phyloP scores from a whole-genome alignment of 2,329 filamentous ascomycete genomes.

The Beauveria sp. region DNA sequence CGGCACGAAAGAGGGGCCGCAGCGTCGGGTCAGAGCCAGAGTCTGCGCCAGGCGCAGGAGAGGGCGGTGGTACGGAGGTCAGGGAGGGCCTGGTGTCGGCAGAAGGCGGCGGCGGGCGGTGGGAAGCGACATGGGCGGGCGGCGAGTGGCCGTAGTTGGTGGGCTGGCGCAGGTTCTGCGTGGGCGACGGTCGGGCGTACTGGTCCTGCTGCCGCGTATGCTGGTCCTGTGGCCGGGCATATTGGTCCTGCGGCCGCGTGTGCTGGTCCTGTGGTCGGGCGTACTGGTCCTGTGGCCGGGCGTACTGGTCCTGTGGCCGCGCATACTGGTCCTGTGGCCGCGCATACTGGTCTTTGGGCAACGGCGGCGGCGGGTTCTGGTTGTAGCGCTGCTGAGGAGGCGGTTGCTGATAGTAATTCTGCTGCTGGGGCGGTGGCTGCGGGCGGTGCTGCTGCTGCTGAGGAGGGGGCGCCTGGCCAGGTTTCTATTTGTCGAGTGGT shows the following conservation, averaged over 20 bases:
- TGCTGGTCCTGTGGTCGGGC: constrained; percentile 19
- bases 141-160: constrained; percentile 41
- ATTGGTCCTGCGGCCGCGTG: constrained; percentile 15
- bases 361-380: constrained; percentile 38
- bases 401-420: constrained; percentile 14
- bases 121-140: constrained; percentile 34
- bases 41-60: constrained; percentile 46
- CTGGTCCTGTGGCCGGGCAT: constrained; percentile 19
- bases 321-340: constrained; percentile 22
- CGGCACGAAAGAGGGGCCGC: constrained; percentile 78
- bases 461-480: constrained; percentile 20
- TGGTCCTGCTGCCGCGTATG: constrained; percentile 16
- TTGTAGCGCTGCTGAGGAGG: constrained; percentile 35
- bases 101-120: constrained; percentile 32
- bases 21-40: constrained; percentile 61
- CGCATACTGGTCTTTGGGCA: constrained; percentile 26
- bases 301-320: constrained; percentile 18
- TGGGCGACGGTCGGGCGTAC: constrained; percentile 11
- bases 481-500: constrained; percentile 24
- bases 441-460: constrained; percentile 13
- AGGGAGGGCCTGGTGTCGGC: constrained; percentile 46
- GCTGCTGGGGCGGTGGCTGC: constrained; percentile 18
- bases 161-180: constrained; percentile 15
- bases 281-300: constrained; percentile 19
- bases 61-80: constrained; percentile 56